phyloP scores from a whole-genome alignment of 2,329 filamentous ascomycete genomes.

The Phyllosticta ampelicida region DNA sequence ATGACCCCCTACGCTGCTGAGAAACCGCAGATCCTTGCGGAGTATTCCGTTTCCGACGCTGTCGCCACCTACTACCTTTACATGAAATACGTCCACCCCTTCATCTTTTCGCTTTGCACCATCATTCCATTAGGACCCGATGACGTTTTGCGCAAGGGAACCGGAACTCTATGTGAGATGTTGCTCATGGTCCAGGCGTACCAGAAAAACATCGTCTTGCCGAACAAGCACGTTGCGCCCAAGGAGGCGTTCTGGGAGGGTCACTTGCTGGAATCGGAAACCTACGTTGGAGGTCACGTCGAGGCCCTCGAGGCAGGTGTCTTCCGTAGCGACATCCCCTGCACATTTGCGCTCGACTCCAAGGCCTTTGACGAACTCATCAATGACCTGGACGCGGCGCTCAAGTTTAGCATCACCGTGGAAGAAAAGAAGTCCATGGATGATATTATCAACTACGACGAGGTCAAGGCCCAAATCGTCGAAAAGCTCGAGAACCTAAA shows the following conservation, averaged over 20 bases:
- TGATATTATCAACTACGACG: slow-evolving; percentile 41
- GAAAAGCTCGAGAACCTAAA: slow-evolving; percentile 62
- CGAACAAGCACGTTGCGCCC: slow-evolving; percentile 88
- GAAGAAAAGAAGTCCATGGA: slow-evolving; percentile 44
- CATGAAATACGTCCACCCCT: slow-evolving; percentile 99
- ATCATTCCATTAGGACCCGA: slow-evolving; percentile 90
- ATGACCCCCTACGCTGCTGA: slow-evolving; percentile 87
- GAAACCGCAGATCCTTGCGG: slow-evolving; percentile 83
- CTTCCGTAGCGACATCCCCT: slow-evolving; percentile 89
- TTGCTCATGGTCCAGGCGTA: slow-evolving; percentile 98
- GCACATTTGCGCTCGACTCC: slow-evolving; percentile 85
- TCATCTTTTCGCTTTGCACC: slow-evolving; percentile 96
- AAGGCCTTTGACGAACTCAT: slow-evolving; percentile 83
- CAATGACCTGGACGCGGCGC: slow-evolving; percentile 71
- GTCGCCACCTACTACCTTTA: slow-evolving; percentile 98
- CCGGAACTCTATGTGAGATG: slow-evolving; percentile 98
- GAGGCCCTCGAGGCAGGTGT: slow-evolving; percentile 98
- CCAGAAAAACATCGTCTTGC: slow-evolving; percentile 78
- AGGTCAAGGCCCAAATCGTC: slow-evolving; percentile 69
- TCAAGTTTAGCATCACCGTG: slow-evolving; percentile 62
- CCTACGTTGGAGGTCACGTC: slow-evolving; percentile 95
- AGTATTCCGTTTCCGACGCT: slow-evolving; percentile 98
- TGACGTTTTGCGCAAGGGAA: slow-evolving; percentile 88
- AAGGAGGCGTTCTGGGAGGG: slow-evolving; percentile 95
- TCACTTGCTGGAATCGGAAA: slow-evolving; percentile 91